Evolutionary conservation across 2,329 filamentous ascomycete species (phyloP), one percentile per base, ranked within the genome.

Genomic region (Colletotrichum sp.): DNA sequence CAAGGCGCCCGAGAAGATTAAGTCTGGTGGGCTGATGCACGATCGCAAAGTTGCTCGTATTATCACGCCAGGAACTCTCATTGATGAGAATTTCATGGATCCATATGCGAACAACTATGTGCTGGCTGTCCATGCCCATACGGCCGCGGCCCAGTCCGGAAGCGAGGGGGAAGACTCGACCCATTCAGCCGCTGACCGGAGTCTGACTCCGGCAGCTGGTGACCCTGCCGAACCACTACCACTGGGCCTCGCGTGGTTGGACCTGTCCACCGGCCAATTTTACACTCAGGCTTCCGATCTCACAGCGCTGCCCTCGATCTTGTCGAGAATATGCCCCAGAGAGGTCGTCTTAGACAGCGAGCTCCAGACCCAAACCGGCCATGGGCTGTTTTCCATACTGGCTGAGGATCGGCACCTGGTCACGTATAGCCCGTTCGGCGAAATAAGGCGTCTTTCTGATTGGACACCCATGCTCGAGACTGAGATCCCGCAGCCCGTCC

Each of bases 71-170:
- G 97, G 97, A 24, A 99, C 97, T 2, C 88, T 99, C 70, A 98
- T 99, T 79, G 97, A 99, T 84, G 97, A 99, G 85, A 96, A 96
- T 80, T 99, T 99, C 84, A 96, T 99, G 89, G 95, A 99, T 82
- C 95, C 96, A 2, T 96, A 95, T 82, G 93, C 95, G 80, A 98
- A 97, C 85, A 99, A 98, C 83, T 99, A 96, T 83, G 89, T 99
- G 39, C 91, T 99, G 83, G 93, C 95, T 49, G 90, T 99, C 64
- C 92, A 98, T 81, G 83, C 94, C 30, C 92, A 98, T 81, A 83
- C 94, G 32, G 55, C 55, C 18, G 15, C 49, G 36, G 30, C 49
- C 44, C 64, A 59, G 44, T 79, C 80, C 57, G 55, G 34, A 71
- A 62, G 34, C 36, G 52, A 26, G 36, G 39, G 24, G 49, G 52